These are phyloP conservation scores for Globisporangium parvum DNA, from an alignment of 352 stramenopile species.

Conservation along the genomic window DNA sequence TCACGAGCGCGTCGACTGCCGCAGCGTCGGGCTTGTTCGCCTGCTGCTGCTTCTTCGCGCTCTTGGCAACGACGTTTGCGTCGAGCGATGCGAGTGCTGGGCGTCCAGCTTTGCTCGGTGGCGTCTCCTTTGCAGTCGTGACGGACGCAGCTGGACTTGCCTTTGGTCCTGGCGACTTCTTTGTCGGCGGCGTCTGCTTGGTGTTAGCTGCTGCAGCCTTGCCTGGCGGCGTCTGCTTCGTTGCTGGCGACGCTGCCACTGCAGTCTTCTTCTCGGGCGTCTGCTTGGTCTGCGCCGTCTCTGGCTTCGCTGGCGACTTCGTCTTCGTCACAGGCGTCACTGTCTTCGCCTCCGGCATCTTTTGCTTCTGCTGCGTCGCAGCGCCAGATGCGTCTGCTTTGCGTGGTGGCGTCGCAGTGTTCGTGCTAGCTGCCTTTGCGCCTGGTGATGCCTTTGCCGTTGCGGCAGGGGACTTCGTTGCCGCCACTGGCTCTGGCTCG, in stretches of 20 bases:
- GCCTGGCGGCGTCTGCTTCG: constrained; percentile 11
- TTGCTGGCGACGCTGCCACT: background rate
- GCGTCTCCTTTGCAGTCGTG: constrained; percentile 4
- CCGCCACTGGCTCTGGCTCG: background rate
- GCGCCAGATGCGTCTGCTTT: constrained; percentile 8
- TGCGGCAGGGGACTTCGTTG: background rate
- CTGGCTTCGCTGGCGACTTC: constrained; percentile 1
- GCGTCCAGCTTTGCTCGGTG: constrained; percentile 15
- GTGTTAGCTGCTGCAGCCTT: too few species aligned
- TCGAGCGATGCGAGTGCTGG: constrained; percentile 12
- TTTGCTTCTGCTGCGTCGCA: constrained; percentile 2
- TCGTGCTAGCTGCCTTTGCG: constrained; percentile 5
- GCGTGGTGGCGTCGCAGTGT: constrained; percentile 1
- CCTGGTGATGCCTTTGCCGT: constrained; percentile 7
- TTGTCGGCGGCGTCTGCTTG: constrained; percentile 3
- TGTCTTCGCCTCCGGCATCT: constrained; percentile 5
- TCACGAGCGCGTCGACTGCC: constrained; percentile 38
- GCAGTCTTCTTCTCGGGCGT: constrained; percentile 11
- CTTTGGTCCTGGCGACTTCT: background rate
- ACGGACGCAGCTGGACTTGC: background rate
- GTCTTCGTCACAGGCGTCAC: constrained; percentile 7
- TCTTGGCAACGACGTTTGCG: constrained; percentile 12
- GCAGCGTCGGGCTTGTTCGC: constrained; percentile 15
- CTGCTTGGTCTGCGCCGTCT: constrained; percentile 6
- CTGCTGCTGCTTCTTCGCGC: constrained; percentile 2